phyloP scores from a whole-genome alignment of 331 rosid species.

The Pyrus hybrid region DNA sequence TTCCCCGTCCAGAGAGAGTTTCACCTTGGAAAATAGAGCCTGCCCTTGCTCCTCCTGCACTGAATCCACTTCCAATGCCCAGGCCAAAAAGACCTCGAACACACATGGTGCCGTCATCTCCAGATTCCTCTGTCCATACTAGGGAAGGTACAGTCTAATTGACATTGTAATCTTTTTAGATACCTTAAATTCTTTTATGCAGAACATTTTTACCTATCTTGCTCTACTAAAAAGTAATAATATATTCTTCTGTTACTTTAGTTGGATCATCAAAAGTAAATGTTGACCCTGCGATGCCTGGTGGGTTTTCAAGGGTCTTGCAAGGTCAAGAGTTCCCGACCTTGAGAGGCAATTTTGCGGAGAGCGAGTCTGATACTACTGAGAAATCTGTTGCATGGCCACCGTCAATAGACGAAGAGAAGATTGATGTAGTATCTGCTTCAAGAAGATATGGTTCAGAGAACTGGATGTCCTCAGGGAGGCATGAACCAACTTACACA shows the following conservation, averaged over 20 bases:
- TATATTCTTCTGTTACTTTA: neutral
- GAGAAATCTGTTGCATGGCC: conserved; percentile 70
- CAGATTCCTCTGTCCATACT: conserved; percentile 73
- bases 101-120: conserved; percentile 58
- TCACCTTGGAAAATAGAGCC: conserved; percentile 98
- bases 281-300: conserved; percentile 56
- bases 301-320: conserved; percentile 87
- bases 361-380: conserved; percentile 51
- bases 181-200: neutral
- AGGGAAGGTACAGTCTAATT: conserved; percentile 57
- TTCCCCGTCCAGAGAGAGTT: conserved; percentile 93
- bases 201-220: neutral
- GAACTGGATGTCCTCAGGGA: conserved; percentile 55
- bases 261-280: conserved; percentile 54
- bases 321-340: conserved; percentile 97
- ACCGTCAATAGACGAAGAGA: conserved; percentile 56
- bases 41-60: conserved; percentile 86
- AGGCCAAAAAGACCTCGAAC: conserved; percentile 80
- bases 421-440: conserved; percentile 49
- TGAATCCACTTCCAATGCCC: conserved; percentile 72
- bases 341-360: conserved; percentile 64
- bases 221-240: neutral
- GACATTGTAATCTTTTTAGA: neutral
- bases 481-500: conserved; percentile 65
- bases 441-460: conserved; percentile 61